Evolutionary conservation across 345 rosid species (phyloP), one percentile per base, ranked within the genome.

Genomic region (Lepidium didymum): DNA sequence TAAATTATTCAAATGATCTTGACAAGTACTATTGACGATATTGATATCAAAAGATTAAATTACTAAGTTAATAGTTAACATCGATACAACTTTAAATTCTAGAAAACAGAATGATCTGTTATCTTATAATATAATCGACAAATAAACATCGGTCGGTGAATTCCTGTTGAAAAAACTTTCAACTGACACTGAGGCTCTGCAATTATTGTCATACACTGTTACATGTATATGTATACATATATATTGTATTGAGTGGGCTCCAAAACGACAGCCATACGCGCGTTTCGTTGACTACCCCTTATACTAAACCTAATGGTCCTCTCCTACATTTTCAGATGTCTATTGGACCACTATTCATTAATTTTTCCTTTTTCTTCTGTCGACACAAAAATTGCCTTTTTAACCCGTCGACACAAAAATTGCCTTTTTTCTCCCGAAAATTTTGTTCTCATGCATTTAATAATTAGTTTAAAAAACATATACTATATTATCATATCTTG

Each of bases 201-300:
- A 73, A 73, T 73, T 8, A 73, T 66, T 51, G 41, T 15, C 42
- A 6, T 2, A 58, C 21, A 19, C 77, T 57, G 72, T 66, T 66
- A 19, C 77, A 73, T 65, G 61, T 54, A 54, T 6, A 42, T 14
- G 37, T 14, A 43, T 8, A 42, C 9, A 68, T 6, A 67, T n/a
- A n/a, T n/a, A n/a, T 40, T 41, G 10, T 47, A 46, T 4, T 18
- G 59, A 56, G 49, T 72, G 76, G 70, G 71, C 60, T 40, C 54
- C 53, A 40, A 66, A 56, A 73, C 72, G 77, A 73, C 71, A 49
- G 23, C 67, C 33, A 73, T 31, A 31, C 46, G 46, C 66, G 77
- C 77, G 77, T 73, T 65, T 73, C 72, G 59, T 73, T 66, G 72
- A 73, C 77, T 58, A 41, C 47, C 76, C 47, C 76, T 29, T 19